Evolutionary conservation across 2,329 filamentous ascomycete species (phyloP).

Genomic region (Colletotrichum sp.): DNA sequence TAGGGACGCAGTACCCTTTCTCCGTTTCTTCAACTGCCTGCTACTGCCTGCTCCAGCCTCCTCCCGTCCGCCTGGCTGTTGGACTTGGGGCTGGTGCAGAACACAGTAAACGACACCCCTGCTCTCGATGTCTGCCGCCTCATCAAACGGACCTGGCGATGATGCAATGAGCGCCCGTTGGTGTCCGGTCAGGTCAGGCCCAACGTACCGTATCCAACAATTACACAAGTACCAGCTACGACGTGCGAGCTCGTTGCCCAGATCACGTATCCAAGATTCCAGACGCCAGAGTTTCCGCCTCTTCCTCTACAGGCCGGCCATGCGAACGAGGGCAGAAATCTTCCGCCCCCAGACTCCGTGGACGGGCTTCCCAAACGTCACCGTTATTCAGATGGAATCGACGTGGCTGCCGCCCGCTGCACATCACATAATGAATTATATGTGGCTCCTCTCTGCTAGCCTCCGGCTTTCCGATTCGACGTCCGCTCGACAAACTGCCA

Average conservation of each 20-base stretch:
- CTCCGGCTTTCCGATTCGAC: slow-evolving; percentile 7
- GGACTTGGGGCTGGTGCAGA: neutral
- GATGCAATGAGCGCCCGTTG: neutral
- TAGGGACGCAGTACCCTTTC: neutral
- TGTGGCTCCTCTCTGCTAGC: neutral
- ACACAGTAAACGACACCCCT: neutral
- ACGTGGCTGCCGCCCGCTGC: slow-evolving; percentile 2
- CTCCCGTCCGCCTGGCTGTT: neutral
- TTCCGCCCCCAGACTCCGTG: neutral
- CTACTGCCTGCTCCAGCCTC: neutral
- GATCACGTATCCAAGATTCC: neutral
- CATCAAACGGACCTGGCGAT: neutral
- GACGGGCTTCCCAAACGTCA: slow-evolving; percentile 2
- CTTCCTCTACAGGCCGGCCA: neutral
- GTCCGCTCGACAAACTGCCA: neutral
- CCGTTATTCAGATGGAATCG: slow-evolving; percentile 18
- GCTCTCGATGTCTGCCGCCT: neutral
- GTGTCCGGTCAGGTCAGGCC: neutral
- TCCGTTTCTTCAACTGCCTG: neutral
- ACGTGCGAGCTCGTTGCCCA: neutral
- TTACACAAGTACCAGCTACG: neutral
- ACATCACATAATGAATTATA: neutral
- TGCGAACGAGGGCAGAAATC: slow-evolving; percentile 4
- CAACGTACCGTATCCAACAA: neutral
- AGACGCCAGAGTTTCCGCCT: neutral